Evolutionary conservation across 371 early-diverging fungal species (phyloP).

Genomic region (Mucor saturninus): DNA sequence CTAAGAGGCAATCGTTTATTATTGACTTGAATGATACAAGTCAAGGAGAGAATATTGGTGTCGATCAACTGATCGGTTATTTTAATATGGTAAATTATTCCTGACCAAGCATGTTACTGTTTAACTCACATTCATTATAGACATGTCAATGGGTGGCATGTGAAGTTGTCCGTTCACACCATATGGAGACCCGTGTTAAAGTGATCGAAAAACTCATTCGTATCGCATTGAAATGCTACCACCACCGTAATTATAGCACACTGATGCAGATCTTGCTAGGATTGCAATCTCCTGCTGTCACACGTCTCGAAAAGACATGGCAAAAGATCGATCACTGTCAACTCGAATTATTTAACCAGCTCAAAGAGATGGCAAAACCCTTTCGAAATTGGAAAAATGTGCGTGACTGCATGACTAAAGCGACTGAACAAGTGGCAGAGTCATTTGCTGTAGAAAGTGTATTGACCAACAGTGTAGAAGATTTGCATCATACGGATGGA

Average conservation of each 20-base stretch:
- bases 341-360: slow-evolving; percentile 51
- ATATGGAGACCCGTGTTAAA: slow-evolving; percentile 38
- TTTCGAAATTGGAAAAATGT: slow-evolving; percentile 64
- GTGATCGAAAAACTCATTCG: slow-evolving; percentile 57
- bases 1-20: slow-evolving; percentile 9
- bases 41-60: slow-evolving; percentile 18
- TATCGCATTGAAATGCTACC: slow-evolving; percentile 61
- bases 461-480: slow-evolving; percentile 31
- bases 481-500: slow-evolving; percentile 10
- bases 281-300: slow-evolving; percentile 56
- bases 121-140: slow-evolving; percentile 18
- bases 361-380: slow-evolving; percentile 62
- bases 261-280: slow-evolving; percentile 65
- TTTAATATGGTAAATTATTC: slow-evolving; percentile 45
- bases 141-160: slow-evolving; percentile 57
- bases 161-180: slow-evolving; percentile 45
- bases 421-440: slow-evolving; percentile 46
- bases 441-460: slow-evolving; percentile 51
- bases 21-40: slow-evolving; percentile 11
- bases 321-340: slow-evolving; percentile 52
- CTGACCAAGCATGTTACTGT: neutral
- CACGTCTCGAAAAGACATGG: slow-evolving; percentile 60
- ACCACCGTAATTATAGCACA: slow-evolving; percentile 64
- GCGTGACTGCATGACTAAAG: slow-evolving; percentile 59
- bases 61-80: slow-evolving; percentile 44